phyloP scores from a whole-genome alignment of 129 eudicot species.

The Mikania micrantha region DNA sequence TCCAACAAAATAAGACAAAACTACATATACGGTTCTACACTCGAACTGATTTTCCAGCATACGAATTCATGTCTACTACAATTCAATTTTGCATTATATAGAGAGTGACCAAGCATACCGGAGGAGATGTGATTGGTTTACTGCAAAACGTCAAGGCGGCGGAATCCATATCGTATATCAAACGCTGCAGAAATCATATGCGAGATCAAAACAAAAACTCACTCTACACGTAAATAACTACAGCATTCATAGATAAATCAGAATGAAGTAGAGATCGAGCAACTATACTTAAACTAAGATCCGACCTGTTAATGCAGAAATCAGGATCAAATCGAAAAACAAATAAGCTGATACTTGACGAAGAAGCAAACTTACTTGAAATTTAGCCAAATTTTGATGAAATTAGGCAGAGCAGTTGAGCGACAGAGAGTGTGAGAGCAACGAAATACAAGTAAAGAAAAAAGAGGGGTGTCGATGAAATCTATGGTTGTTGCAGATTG shows the following conservation, averaged over 20 bases:
- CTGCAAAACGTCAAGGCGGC: slow-evolving; percentile 25
- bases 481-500: slow-evolving; percentile 28
- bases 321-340: not conserved
- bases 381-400: not conserved
- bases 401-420: slow-evolving; percentile 37
- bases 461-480: slow-evolving; percentile 31
- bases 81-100: not conserved
- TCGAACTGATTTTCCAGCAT: not conserved
- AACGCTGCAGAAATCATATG: slow-evolving; percentile 15
- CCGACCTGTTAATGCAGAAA: slow-evolving; percentile 21
- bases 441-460: slow-evolving; percentile 17
- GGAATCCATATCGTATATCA: slow-evolving; percentile 23
- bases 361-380: not conserved
- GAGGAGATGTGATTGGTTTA: slow-evolving; percentile 27
- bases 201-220: not conserved
- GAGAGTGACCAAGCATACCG: slow-evolving; percentile 3
- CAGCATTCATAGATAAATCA: slow-evolving; percentile 8
- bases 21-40: slow-evolving; percentile 3
- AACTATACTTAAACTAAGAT: slow-evolving; percentile 4
- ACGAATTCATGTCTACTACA: not conserved
- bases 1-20: not conserved
- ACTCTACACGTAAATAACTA: not conserved
- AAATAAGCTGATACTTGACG: not conserved
- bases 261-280: not conserved
- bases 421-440: not conserved